Evolutionary conservation across 2,329 filamentous ascomycete species (phyloP).

Genomic region (Cladosporium sp.): DNA sequence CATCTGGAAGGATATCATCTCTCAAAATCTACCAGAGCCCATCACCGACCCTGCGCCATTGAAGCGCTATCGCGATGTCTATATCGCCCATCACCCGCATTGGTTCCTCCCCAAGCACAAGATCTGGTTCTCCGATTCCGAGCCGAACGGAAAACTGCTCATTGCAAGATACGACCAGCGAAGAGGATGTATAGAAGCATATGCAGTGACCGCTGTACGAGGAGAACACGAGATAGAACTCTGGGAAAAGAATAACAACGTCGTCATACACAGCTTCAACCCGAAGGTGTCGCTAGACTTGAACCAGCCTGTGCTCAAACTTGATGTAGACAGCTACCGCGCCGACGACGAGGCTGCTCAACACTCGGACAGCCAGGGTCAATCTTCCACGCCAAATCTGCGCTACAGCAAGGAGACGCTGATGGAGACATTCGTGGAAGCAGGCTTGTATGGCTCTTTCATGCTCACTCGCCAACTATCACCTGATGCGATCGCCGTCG

Average conservation of each 20-base stretch:
- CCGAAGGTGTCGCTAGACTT: conserved; percentile 68
- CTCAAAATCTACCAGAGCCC: conserved; percentile 59
- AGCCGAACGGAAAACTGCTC: conserved; percentile 70
- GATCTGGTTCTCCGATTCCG: conserved; percentile 78
- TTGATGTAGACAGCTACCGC: conserved; percentile 31
- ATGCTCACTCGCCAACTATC: conserved; percentile 57
- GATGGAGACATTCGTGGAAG: conserved; percentile 42
- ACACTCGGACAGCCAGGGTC: too few relatives aligned
- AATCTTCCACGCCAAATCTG: conserved; percentile 17
- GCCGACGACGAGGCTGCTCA: conserved; percentile 16
- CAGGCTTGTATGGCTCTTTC: conserved; percentile 60
- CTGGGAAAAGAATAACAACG: conserved; percentile 62
- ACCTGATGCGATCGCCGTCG: conserved; percentile 36
- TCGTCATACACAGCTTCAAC: conserved; percentile 69
- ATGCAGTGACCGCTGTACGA: conserved; percentile 67
- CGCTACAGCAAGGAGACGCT: conserved; percentile 48
- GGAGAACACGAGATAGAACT: conserved; percentile 51
- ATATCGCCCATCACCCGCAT: conserved; percentile 67
- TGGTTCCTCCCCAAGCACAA: conserved; percentile 82
- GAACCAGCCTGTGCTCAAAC: conserved; percentile 61
- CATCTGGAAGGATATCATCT: conserved; percentile 68
- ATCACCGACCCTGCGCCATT: conserved; percentile 56
- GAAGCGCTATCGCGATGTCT: conserved; percentile 66
- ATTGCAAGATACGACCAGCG: conserved; percentile 71
- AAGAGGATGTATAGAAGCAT: conserved; percentile 73